Percentiles rank a stretch among this genome's conserved stretches.
These are phyloP conservation scores for Sugiyamaella xylanicola DNA, from an alignment of 1,139 yeast genomes.

Conservation along the genomic window DNA sequence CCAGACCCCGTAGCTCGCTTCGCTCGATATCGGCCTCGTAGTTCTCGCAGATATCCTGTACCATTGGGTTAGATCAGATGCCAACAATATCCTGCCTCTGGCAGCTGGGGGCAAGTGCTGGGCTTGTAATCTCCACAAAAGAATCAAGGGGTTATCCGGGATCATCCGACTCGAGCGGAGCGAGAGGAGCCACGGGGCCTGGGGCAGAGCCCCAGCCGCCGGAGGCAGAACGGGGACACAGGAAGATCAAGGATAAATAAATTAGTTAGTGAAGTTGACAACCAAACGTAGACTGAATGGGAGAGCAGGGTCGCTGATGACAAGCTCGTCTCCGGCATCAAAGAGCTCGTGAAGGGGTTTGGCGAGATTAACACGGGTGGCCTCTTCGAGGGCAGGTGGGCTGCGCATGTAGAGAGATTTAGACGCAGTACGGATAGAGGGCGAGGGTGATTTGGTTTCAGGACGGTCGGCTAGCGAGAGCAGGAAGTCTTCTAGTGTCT, in stretches of 20 bases:
- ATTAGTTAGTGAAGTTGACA: conserved; percentile 27
- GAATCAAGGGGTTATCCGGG: too few relatives aligned
- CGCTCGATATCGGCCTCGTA: too few relatives aligned
- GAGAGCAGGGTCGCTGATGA: conserved; percentile 59
- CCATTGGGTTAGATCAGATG: too few relatives aligned
- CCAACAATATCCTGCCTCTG: too few relatives aligned
- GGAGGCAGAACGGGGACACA: not conserved
- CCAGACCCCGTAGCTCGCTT: conserved; percentile 4
- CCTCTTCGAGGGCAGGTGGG: conserved; percentile 55
- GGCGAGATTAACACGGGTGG: conserved; percentile 52
- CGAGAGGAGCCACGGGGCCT: not conserved
- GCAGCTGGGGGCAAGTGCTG: too few relatives aligned
- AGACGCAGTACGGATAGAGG: conserved; percentile 53
- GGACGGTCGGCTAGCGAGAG: conserved; percentile 43
- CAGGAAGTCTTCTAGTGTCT: conserved; percentile 55
- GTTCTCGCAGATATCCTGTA: too few relatives aligned
- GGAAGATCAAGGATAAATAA: not conserved
- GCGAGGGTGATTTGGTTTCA: conserved; percentile 49
- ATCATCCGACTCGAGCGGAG: too few relatives aligned
- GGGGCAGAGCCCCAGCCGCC: conserved; percentile 11
- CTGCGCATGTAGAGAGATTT: conserved; percentile 52
- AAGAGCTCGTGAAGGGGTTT: conserved; percentile 47
- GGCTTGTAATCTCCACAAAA: too few relatives aligned
- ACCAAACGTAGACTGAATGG: conserved; percentile 49
- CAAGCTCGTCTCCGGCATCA: conserved; percentile 51